Percentiles rank a stretch among this genome's conserved stretches.
These are phyloP conservation scores for Hyparrhenia diplandra DNA, from an alignment of 176 grass and related monocot species.

Conservation along the genomic window DNA sequence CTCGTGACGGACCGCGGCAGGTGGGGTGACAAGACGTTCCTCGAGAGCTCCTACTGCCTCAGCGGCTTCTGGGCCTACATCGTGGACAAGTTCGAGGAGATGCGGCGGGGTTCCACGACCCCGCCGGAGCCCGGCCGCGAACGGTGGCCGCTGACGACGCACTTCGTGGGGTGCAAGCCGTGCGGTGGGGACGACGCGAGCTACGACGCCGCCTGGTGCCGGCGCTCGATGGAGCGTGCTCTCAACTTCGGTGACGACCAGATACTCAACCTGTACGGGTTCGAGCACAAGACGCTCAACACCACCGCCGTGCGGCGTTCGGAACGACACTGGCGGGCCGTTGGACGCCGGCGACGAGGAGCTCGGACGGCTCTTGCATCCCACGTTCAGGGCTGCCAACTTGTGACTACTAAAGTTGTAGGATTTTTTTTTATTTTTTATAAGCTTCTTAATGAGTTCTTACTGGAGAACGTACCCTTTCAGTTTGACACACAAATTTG, in stretches of 20 bases:
- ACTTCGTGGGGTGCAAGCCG: slow-evolving; percentile 91
- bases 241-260: slow-evolving; percentile 91
- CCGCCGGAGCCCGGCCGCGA: slow-evolving; percentile 58
- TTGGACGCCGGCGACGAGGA: slow-evolving; percentile 49
- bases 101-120: slow-evolving; percentile 31
- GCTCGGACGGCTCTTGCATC: slow-evolving; percentile 63
- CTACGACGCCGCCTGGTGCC: slow-evolving; percentile 49
- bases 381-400: slow-evolving; percentile 41
- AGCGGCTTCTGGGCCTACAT: slow-evolving; percentile 63
- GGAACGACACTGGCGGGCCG: slow-evolving; percentile 49
- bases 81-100: slow-evolving; percentile 68
- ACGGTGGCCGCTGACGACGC: slow-evolving; percentile 86
- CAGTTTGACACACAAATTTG: not conserved
- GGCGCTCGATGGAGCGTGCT: slow-evolving; percentile 57
- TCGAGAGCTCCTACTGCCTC: slow-evolving; percentile 63
- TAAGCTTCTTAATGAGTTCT: not conserved
- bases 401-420: not conserved
- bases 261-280: slow-evolving; percentile 72
- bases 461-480: not conserved
- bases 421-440: not conserved
- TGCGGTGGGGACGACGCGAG: slow-evolving; percentile 42
- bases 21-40: slow-evolving; percentile 60
- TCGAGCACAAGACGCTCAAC: slow-evolving; percentile 58
- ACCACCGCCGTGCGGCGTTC: slow-evolving; percentile 48
- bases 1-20: slow-evolving; percentile 48